A percentile compares a stretch with the other conserved stretches of the same genome.
These are phyloP conservation scores for Saccharomycopsis selenospora DNA, from an alignment of 805 yeast genomes.

Conservation along the genomic window DNA sequence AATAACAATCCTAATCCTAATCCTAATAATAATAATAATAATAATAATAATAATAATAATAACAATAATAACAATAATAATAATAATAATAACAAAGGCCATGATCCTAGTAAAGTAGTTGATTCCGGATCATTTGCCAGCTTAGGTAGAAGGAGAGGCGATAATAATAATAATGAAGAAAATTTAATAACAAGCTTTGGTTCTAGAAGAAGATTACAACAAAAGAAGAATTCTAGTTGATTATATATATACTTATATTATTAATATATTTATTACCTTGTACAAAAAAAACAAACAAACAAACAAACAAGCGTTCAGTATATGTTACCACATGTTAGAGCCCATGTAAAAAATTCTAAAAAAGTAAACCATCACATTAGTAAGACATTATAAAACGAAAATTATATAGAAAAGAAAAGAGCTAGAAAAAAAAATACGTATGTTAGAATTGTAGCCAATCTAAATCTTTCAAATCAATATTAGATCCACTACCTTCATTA, in stretches of 20 bases:
- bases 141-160: constrained; percentile 17
- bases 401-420: too few relatives aligned
- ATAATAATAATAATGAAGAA: constrained; percentile 5
- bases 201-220: constrained; percentile 15
- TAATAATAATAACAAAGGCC: constrained; percentile 1
- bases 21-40: background rate
- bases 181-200: constrained; percentile 17
- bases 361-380: too few relatives aligned
- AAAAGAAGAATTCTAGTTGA: constrained; percentile 1
- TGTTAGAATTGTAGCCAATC: constrained; percentile 17
- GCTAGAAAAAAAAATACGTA: too few relatives aligned
- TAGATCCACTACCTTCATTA: background rate
- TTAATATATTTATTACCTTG: background rate
- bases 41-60: constrained; percentile 6
- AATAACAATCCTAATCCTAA: constrained; percentile 1
- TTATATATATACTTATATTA: background rate
- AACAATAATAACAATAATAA: constrained; percentile 2
- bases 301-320: constrained; percentile 61
- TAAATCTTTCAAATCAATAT: constrained; percentile 15
- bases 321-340: constrained; percentile 73
- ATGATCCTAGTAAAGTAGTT: constrained; percentile 4
- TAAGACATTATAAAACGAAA: background rate
- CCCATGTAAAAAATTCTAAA: constrained; percentile 55
- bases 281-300: constrained; percentile 55
- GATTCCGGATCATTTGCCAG: constrained; percentile 12